Evolutionary conservation across 2,329 filamentous ascomycete genomes (phyloP).

Genomic region (Pleoardoris graminearum): DNA sequence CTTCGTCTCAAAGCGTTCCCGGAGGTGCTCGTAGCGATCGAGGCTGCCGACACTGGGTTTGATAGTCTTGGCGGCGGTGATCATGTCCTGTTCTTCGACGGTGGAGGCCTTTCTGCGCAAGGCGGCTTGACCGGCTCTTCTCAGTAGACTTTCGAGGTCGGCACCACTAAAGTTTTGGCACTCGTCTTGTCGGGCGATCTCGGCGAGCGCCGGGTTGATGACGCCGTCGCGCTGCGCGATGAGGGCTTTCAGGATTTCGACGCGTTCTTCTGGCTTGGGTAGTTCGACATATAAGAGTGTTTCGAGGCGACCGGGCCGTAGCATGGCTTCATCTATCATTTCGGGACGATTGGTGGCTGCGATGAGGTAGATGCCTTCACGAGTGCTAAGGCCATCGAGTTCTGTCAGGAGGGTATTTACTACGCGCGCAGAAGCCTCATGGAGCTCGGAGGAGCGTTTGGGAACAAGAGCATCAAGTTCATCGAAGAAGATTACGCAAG

Average conservation of each 20-base stretch:
- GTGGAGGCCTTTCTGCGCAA: conserved; percentile 52
- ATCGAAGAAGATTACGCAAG: conserved; percentile 97
- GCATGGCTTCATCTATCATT: conserved; percentile 94
- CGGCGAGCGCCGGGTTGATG: conserved; percentile 60
- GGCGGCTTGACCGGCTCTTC: conserved; percentile 62
- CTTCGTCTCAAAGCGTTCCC: conserved; percentile 50
- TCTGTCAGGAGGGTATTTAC: conserved; percentile 96
- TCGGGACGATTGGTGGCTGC: conserved; percentile 94
- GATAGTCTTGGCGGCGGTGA: conserved; percentile 47
- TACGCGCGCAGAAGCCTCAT: conserved; percentile 82
- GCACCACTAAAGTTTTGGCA: conserved; percentile 79
- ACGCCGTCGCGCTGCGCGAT: conserved; percentile 53
- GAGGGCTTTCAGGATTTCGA: conserved; percentile 79
- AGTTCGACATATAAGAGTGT: conserved; percentile 88
- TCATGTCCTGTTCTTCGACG: conserved; percentile 55
- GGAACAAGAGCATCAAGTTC: conserved; percentile 93
- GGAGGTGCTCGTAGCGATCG: conserved; percentile 60
- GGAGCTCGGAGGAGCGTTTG: conserved; percentile 72
- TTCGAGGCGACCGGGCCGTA: conserved; percentile 86
- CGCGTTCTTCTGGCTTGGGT: conserved; percentile 75
- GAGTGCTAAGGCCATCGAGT: conserved; percentile 79
- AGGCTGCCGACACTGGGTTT: conserved; percentile 61
- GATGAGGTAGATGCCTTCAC: conserved; percentile 89
- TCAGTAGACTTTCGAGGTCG: conserved; percentile 62
- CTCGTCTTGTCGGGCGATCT: conserved; percentile 63